Evolutionary conservation across 2,329 filamentous ascomycete species (phyloP).

Genomic region (Colletotrichum camelliae): DNA sequence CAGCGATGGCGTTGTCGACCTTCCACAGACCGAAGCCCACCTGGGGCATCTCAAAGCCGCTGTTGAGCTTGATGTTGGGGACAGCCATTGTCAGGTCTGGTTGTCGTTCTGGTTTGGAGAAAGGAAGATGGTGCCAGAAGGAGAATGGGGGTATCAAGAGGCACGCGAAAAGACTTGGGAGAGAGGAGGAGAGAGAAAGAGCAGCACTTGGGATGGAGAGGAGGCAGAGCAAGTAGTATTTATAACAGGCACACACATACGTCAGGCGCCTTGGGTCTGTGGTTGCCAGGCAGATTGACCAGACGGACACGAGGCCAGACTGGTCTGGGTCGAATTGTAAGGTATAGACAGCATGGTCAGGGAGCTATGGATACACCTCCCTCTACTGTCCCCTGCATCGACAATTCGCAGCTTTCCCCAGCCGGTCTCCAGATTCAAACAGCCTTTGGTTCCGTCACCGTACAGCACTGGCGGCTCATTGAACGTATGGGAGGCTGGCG

Average conservation of each 20-base stretch:
- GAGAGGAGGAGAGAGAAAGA: not conserved
- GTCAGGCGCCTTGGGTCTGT: not conserved
- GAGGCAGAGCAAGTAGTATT: constrained; percentile 2
- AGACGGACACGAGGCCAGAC: not conserved
- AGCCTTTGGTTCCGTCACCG: constrained; percentile 15
- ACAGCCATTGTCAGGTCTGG: constrained; percentile 26
- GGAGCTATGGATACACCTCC: not conserved
- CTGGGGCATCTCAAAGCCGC: constrained; percentile 73
- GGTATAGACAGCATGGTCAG: not conserved
- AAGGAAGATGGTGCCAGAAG: not conserved
- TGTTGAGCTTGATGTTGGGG: constrained; percentile 66
- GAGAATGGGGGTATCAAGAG: not conserved
- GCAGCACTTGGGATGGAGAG: not conserved
- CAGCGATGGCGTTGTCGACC: constrained; percentile 74
- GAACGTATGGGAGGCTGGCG: not conserved
- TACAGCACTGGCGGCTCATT: constrained; percentile 4
- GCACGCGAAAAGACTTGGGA: not conserved
- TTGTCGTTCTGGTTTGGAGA: not conserved
- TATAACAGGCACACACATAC: constrained; percentile 1
- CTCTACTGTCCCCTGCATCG: not conserved
- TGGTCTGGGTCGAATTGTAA: not conserved
- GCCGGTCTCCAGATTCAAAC: not conserved
- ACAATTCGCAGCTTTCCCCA: not conserved
- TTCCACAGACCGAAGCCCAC: constrained; percentile 86
- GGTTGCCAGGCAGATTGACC: not conserved